These are phyloP conservation scores for Glaciozyma martinii DNA, from an alignment of 768 basidiomycete species.

Conservation along the genomic window DNA sequence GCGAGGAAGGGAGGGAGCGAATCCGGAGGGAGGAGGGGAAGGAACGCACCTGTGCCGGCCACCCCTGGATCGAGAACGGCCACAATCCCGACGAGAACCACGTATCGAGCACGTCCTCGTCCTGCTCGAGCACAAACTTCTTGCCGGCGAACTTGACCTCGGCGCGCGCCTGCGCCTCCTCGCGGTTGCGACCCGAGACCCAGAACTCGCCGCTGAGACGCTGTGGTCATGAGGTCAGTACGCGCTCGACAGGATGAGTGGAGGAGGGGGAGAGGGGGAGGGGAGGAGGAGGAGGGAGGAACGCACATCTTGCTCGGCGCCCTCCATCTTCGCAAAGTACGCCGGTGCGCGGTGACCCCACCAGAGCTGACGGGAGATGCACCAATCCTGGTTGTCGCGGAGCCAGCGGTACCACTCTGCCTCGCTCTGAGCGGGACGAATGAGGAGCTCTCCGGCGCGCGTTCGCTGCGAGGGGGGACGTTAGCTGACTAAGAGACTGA, in stretches of 20 bases:
- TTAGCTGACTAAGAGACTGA: not conserved
- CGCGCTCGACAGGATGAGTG: constrained; percentile 29
- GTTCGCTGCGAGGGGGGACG: constrained; percentile 56
- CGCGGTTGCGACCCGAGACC: constrained; percentile 75
- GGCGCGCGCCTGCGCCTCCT: constrained; percentile 70
- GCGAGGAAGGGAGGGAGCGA: no score
- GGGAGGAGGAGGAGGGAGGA: not conserved
- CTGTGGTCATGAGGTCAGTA: constrained; percentile 40
- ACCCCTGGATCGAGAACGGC: constrained; percentile 96
- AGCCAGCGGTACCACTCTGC: constrained; percentile 95
- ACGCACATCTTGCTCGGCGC: constrained; percentile 50
- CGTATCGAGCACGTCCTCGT: constrained; percentile 94
- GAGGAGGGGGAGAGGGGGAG: not conserved
- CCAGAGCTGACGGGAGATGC: constrained; percentile 97
- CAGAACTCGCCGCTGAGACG: constrained; percentile 65
- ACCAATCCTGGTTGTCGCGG: constrained; percentile 95
- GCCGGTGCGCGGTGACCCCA: constrained; percentile 97
- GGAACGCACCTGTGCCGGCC: constrained; percentile 72
- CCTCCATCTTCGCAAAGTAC: constrained; percentile 80
- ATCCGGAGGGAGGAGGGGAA: no score
- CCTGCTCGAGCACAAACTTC: constrained; percentile 72
- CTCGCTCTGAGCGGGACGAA: constrained; percentile 76
- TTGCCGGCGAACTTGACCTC: constrained; percentile 50
- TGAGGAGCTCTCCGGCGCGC: constrained; percentile 70
- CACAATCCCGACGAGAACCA: constrained; percentile 98